Conservation (phyloP, 1,284 basidiomycete species). For the Bondarzewia mesenterica region DNA sequence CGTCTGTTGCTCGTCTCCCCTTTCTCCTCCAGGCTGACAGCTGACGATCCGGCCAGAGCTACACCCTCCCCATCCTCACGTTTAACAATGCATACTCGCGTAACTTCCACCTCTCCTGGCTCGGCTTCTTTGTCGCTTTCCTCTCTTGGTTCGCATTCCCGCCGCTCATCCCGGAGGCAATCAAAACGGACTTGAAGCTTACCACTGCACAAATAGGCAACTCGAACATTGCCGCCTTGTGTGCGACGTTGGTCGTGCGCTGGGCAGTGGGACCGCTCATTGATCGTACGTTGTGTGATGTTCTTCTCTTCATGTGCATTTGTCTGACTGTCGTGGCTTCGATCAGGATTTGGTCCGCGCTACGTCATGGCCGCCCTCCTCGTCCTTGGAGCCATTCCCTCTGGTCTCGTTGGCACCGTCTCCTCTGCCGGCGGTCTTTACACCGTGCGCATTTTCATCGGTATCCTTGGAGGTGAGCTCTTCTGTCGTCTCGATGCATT, state of each 20-base stretch:
- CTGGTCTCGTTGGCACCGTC: constrained; percentile 50
- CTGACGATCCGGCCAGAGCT: not conserved
- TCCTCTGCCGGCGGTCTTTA: constrained; percentile 38
- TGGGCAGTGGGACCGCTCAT: constrained; percentile 47
- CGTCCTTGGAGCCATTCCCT: constrained; percentile 54
- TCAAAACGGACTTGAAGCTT: constrained; percentile 47
- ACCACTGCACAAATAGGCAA: constrained; percentile 42
- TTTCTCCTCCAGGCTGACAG: not conserved
- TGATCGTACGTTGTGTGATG: constrained; percentile 13
- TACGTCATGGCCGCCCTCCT: constrained; percentile 55
- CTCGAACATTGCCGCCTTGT: constrained; percentile 52
- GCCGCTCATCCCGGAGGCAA: constrained; percentile 53
- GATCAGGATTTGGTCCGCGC: constrained; percentile 45
- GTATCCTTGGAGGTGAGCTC: constrained; percentile 9
- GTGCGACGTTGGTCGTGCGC: constrained; percentile 48
- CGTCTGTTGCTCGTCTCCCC: too few species aligned
- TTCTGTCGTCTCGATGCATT: not conserved
- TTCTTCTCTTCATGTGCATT: not conserved
- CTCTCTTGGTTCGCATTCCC: constrained; percentile 64
- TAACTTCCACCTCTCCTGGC: not conserved
- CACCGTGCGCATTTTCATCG: constrained; percentile 43
- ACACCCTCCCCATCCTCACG: not conserved
- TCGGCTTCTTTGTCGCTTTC: constrained; percentile 4
- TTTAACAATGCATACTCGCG: not conserved
- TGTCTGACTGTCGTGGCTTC: not conserved